phyloP scores from a whole-genome alignment of 208 protist genomes.

The Plasmodiophora brassicae region DNA sequence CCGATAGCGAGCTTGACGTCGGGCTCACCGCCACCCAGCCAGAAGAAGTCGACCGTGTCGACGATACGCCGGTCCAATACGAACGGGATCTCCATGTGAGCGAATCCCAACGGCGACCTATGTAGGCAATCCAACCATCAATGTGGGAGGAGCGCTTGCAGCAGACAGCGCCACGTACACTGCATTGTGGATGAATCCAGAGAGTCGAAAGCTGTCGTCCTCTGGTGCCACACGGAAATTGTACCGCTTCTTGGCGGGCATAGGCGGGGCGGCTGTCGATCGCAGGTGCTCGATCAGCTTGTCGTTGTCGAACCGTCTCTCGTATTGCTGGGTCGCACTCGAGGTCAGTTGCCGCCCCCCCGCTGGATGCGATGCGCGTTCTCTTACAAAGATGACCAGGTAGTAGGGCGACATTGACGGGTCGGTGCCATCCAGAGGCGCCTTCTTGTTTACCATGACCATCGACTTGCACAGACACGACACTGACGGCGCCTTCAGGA shows the following conservation, averaged over 20 bases:
- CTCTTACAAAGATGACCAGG: neutral
- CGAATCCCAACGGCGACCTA: neutral
- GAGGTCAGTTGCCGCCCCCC: too few species aligned
- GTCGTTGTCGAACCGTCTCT: neutral
- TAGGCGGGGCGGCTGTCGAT: neutral
- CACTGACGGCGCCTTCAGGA: neutral
- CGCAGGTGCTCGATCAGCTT: conserved; percentile 21
- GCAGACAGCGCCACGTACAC: neutral
- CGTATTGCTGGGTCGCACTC: neutral
- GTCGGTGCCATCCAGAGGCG: neutral
- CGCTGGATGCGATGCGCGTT: too few species aligned
- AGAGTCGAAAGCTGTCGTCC: neutral
- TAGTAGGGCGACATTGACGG: neutral
- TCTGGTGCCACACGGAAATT: neutral
- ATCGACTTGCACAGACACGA: neutral
- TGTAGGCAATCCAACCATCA: neutral
- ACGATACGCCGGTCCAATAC: conserved; percentile 11
- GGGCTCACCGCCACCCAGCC: neutral
- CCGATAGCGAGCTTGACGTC: neutral
- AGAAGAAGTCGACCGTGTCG: neutral
- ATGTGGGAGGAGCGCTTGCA: neutral
- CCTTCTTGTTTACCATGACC: conserved; percentile 1
- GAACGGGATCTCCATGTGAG: neutral
- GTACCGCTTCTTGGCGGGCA: conserved; percentile 2
- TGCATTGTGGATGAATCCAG: conserved; percentile 10